phyloP scores from a whole-genome alignment of 163 green algal genomes.

The Scenedesmus sp. region DNA sequence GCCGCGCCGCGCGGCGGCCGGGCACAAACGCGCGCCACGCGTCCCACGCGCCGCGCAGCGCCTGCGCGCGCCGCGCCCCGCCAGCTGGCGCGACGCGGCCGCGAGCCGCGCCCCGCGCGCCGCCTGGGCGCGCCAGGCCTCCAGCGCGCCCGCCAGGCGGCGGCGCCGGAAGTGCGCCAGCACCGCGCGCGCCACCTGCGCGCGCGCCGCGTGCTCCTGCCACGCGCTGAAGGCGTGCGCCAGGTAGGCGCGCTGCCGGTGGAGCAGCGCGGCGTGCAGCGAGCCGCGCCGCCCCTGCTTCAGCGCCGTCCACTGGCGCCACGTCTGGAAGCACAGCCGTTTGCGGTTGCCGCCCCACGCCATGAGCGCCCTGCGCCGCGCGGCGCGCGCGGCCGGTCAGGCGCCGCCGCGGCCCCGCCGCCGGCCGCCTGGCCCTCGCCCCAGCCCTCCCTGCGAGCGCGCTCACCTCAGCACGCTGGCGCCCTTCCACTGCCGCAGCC shows the following conservation, averaged over 20 bases:
- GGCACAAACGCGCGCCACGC: constrained; percentile 21
- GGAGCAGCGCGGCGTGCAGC: neutral
- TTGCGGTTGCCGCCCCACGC: constrained; percentile 28
- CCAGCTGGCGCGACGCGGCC: neutral
- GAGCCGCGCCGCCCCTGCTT: constrained; percentile 21
- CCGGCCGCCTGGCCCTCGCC: too few species aligned
- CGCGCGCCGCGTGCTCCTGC: constrained; percentile 1
- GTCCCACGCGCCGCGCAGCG: constrained; percentile 16
- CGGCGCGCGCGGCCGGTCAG: too few species aligned
- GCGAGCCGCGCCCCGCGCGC: constrained; percentile 11
- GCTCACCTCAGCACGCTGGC: constrained; percentile 29
- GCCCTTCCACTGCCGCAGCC: constrained; percentile 13
- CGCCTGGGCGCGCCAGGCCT: constrained; percentile 4
- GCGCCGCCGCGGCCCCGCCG: too few species aligned
- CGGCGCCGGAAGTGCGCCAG: constrained; percentile 9
- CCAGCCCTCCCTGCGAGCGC: too few species aligned
- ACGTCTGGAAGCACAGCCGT: constrained; percentile 39
- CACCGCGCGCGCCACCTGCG: constrained; percentile 16
- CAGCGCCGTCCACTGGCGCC: constrained; percentile 23
- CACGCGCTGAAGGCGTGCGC: neutral
- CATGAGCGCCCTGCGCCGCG: constrained; percentile 37
- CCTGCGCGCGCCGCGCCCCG: neutral
- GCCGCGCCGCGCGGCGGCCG: neutral
- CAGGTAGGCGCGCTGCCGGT: constrained; percentile 31
- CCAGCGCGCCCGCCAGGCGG: neutral